Evolutionary conservation across 306 rosid genomes (phyloP).

Genomic region (Vigna hirtella): DNA sequence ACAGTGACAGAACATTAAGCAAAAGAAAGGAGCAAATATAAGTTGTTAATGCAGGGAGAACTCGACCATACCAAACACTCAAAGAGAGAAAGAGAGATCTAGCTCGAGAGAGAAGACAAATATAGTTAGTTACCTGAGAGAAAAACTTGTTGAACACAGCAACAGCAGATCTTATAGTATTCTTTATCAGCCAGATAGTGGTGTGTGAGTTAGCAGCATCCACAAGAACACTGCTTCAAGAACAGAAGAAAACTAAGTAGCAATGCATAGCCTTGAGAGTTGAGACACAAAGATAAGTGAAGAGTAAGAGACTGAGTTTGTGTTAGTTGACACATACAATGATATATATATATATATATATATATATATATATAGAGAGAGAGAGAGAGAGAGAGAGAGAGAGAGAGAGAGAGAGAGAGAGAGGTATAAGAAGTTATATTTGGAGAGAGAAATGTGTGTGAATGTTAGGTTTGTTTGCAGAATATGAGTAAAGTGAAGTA

Average conservation of each 20-base stretch:
- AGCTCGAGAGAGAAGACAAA: not conserved
- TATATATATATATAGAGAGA: not conserved
- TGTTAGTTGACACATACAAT: too few relatives aligned
- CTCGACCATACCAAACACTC: not conserved
- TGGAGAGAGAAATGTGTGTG: not conserved
- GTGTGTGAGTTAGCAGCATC: not conserved
- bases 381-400: not conserved
- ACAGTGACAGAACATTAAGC: constrained; percentile 33
- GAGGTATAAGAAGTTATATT: too few relatives aligned
- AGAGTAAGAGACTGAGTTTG: not conserved
- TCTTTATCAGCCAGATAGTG: not conserved
- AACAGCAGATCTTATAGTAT: not conserved
- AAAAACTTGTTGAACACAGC: not conserved
- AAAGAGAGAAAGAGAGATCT: not conserved
- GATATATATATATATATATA: too few relatives aligned
- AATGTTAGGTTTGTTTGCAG: constrained; percentile 10
- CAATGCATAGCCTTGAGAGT: not conserved
- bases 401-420: not conserved
- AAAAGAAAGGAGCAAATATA: not conserved
- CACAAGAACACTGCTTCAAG: not conserved
- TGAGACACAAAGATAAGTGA: not conserved
- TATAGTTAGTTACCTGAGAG: constrained; percentile 36
- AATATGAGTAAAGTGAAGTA: constrained; percentile 22
- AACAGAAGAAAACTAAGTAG: not conserved
- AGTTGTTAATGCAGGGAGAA: constrained; percentile 8